These are phyloP conservation scores for Suillus occidentalis DNA, from an alignment of 768 basidiomycete species.

Conservation along the genomic window DNA sequence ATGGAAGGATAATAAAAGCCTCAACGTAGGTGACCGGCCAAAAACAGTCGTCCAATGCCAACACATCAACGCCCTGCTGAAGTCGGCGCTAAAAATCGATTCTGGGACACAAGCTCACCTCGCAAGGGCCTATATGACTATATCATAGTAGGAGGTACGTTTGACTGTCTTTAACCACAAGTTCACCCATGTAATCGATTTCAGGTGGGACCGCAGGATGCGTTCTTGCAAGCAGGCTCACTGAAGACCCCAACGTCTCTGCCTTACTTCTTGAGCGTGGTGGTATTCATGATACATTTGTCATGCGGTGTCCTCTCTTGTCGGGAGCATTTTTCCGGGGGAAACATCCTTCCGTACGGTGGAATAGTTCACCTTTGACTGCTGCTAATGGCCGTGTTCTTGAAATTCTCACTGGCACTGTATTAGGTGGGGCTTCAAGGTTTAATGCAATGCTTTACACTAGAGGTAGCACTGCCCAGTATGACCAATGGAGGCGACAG, in stretches of 20 bases:
- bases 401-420: constrained; percentile 19
- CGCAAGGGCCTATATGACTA: constrained; percentile 9
- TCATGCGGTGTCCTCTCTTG: constrained; percentile 31
- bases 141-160: constrained; percentile 13
- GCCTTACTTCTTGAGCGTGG: constrained; percentile 40
- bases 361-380: background rate
- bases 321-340: constrained; percentile 24
- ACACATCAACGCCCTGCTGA: background rate
- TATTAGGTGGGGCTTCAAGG: constrained; percentile 48
- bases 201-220: constrained; percentile 42
- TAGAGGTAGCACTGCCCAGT: constrained; percentile 31
- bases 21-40: too few species aligned
- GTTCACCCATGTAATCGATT: background rate
- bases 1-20: too few species aligned
- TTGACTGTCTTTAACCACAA: background rate
- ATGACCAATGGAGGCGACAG: constrained; percentile 28
- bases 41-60: background rate
- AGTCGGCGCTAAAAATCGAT: background rate
- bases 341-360: background rate
- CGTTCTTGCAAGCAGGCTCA: constrained; percentile 39
- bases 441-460: constrained; percentile 44
- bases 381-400: background rate
- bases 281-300: constrained; percentile 26
- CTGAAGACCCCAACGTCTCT: constrained; percentile 26
- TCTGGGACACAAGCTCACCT: background rate